Conservation (phyloP, 73 alveolate species). For the Durusdinium trenchii region DNA sequence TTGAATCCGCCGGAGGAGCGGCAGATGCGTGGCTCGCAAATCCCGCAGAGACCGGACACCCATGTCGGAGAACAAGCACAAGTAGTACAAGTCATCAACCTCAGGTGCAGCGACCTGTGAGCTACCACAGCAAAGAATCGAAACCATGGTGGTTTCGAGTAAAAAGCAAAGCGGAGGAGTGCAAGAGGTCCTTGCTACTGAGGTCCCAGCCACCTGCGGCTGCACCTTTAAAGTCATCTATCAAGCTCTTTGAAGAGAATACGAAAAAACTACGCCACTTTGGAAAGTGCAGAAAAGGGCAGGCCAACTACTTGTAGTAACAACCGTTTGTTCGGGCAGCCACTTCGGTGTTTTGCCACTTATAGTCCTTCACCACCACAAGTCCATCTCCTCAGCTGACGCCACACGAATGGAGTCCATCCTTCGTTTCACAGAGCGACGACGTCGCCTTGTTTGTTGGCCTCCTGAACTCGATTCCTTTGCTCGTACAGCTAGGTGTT, state of each 20-base stretch:
- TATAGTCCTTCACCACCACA: conserved; percentile 44
- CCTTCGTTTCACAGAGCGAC: too few relatives aligned
- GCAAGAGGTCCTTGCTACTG: not conserved
- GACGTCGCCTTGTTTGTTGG: too few relatives aligned
- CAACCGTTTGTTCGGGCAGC: not conserved
- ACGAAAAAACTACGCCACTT: too few relatives aligned
- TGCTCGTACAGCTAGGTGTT: too few relatives aligned
- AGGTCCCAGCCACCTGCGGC: too few relatives aligned
- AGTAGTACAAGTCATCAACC: conserved; percentile 46
- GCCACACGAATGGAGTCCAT: too few relatives aligned
- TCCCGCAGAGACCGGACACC: conserved; percentile 2
- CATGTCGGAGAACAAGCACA: conserved; percentile 8
- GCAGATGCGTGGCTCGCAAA: conserved; percentile 17
- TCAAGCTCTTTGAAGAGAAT: too few relatives aligned
- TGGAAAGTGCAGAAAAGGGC: too few relatives aligned
- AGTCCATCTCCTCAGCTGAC: not conserved
- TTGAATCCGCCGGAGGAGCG: conserved; percentile 1
- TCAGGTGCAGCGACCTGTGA: not conserved
- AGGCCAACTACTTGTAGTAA: not conserved
- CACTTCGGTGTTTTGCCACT: conserved; percentile 36
- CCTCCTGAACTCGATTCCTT: too few relatives aligned
- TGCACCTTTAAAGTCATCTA: too few relatives aligned
- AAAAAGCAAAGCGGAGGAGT: not conserved
- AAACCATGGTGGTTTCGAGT: too few relatives aligned
- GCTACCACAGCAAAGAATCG: not conserved